These are phyloP conservation scores for Micractinium conductrix DNA, from an alignment of 139 green algal species.

Conservation along the genomic window DNA sequence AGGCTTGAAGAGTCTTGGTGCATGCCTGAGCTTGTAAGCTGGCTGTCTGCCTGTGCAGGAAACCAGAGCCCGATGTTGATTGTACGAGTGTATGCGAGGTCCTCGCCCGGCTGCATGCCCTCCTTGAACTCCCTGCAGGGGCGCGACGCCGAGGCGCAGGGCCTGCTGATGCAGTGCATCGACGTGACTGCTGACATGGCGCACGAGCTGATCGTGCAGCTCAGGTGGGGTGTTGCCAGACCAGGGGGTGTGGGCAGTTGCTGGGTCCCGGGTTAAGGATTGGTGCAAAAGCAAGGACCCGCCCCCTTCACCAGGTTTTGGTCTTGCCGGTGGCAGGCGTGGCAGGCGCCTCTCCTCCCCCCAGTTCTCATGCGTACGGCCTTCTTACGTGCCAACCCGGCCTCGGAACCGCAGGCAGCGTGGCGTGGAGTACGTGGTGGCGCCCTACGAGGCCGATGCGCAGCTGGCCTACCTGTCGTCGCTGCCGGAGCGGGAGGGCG, in stretches of 20 bases:
- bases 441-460: conserved; percentile 97
- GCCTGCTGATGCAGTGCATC: conserved; percentile 36
- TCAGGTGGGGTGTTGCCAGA: no score
- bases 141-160: conserved; percentile 28
- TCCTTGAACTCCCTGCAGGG: not conserved
- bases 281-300: not conserved
- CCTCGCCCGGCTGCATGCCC: not conserved
- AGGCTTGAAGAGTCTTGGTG: no score
- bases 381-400: no score
- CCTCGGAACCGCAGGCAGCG: conserved; percentile 18
- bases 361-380: not conserved
- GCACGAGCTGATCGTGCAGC: conserved; percentile 29
- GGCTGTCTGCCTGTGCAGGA: no score
- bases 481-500: conserved; percentile 73
- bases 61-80: no score
- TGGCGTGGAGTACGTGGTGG: conserved; percentile 87
- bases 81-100: no score
- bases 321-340: not conserved
- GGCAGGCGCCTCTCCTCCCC: not conserved
- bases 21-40: no score
- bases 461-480: conserved; percentile 91
- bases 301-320: not conserved
- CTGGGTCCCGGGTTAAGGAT: not conserved
- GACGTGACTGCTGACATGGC: conserved; percentile 55
- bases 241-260: not conserved